phyloP scores from a whole-genome alignment of 192 early-diverging fungal species.

The Phycomyces blakesleeanus region DNA sequence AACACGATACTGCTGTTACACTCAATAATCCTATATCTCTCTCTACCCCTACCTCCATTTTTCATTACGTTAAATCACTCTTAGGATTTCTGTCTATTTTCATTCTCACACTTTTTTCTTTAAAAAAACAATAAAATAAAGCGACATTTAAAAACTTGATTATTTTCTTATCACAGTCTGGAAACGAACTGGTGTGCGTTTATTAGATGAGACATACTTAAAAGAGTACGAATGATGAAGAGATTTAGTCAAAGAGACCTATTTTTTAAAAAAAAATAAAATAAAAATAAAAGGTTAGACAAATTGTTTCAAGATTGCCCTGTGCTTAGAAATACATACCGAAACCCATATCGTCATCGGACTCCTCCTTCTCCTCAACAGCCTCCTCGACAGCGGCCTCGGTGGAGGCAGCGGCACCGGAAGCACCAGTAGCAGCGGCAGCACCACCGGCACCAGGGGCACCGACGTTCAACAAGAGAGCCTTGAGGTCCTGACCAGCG shows the following conservation, averaged over 20 bases:
- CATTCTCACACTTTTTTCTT: too few species aligned
- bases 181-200: too few species aligned
- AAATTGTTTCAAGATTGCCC: background rate
- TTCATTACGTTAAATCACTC: too few species aligned
- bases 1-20: too few species aligned
- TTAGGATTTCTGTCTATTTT: too few species aligned
- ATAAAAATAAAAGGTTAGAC: background rate
- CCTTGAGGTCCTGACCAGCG: constrained; percentile 81
- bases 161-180: too few species aligned
- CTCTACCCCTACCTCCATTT: too few species aligned
- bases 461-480: constrained; percentile 86
- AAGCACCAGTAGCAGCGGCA: constrained; percentile 27
- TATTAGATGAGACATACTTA: background rate
- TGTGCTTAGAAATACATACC: background rate
- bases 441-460: constrained; percentile 45
- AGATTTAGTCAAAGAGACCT: constrained; percentile 1
- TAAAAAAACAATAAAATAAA: too few species aligned
- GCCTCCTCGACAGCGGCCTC: constrained; percentile 25
- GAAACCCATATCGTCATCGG: constrained; percentile 56
- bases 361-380: constrained; percentile 60
- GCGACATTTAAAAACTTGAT: too few species aligned
- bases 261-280: too few species aligned
- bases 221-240: background rate
- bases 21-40: too few species aligned
- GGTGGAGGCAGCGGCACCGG: constrained; percentile 31